These are phyloP conservation scores for Lentithecium fluviatile DNA, from an alignment of 495 filamentous ascomycete genomes.

Conservation along the genomic window DNA sequence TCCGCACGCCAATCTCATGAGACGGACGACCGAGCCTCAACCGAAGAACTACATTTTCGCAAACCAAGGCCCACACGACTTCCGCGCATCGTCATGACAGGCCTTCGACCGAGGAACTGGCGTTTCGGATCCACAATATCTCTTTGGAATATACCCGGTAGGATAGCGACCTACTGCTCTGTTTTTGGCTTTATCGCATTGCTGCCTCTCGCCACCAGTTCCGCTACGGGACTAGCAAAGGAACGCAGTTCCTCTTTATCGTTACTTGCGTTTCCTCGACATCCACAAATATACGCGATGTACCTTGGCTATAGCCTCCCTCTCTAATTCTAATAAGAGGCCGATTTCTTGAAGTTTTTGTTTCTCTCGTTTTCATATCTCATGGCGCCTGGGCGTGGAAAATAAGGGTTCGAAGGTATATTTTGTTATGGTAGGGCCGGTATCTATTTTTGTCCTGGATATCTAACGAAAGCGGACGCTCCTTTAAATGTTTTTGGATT, in stretches of 20 bases:
- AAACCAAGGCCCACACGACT: slow-evolving; percentile 33
- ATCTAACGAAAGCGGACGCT: neutral
- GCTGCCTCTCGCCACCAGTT: neutral
- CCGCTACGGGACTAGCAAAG: neutral
- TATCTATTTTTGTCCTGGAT: neutral
- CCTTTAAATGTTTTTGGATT: neutral
- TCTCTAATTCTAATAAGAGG: neutral
- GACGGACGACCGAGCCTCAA: slow-evolving; percentile 20
- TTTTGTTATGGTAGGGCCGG: neutral
- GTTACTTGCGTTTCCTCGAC: neutral
- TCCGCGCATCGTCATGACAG: slow-evolving; percentile 5
- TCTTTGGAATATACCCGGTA: slow-evolving; percentile 4
- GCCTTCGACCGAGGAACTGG: neutral
- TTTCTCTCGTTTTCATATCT: neutral
- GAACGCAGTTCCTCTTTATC: neutral
- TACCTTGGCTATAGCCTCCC: neutral
- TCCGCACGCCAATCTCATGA: slow-evolving; percentile 3
- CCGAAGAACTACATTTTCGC: slow-evolving; percentile 35
- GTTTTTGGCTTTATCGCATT: neutral
- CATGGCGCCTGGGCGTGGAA: neutral
- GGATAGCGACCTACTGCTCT: neutral
- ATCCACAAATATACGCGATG: neutral
- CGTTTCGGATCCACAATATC: neutral
- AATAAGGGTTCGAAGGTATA: neutral
- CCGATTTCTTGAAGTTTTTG: neutral